These are phyloP conservation scores for Cryptosporidium viatorum DNA, from an alignment of 169 alveolate genomes.

Conservation along the genomic window DNA sequence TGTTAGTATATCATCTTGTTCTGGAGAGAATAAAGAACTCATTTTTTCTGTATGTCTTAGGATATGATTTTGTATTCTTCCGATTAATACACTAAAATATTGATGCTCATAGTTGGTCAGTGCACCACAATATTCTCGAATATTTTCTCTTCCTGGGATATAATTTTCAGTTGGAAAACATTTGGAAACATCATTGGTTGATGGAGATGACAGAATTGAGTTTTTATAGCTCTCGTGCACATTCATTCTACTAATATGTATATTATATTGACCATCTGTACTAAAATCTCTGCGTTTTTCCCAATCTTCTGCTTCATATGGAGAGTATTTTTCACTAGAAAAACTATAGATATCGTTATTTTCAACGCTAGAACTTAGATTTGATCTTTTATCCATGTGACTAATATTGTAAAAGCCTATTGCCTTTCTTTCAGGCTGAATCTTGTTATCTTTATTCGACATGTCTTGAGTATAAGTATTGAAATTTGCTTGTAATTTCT, in stretches of 20 bases:
- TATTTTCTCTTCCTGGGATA: not conserved
- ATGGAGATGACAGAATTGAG: not conserved
- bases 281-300: not conserved
- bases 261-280: not conserved
- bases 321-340: not conserved
- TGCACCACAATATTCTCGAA: not conserved
- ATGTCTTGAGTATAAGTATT: not conserved
- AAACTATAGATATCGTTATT: not conserved
- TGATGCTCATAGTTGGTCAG: conserved; percentile 35
- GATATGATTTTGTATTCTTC: conserved; percentile 39
- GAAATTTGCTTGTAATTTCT: not conserved
- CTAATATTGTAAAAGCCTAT: not conserved
- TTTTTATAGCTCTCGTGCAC: not conserved
- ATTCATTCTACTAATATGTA: not conserved
- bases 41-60: conserved; percentile 3
- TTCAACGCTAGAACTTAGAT: not conserved
- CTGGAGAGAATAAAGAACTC: not conserved
- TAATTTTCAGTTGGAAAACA: not conserved
- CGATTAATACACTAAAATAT: conserved; percentile 47
- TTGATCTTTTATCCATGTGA: not conserved
- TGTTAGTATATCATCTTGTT: not conserved
- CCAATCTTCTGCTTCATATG: not conserved
- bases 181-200: not conserved
- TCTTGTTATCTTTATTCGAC: not conserved
- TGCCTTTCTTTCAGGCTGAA: not conserved